Percentiles rank a stretch among this genome's conserved stretches.
phyloP scores from a whole-genome alignment of 2,329 filamentous ascomycete genomes.

The Colletotrichum spinosum region DNA sequence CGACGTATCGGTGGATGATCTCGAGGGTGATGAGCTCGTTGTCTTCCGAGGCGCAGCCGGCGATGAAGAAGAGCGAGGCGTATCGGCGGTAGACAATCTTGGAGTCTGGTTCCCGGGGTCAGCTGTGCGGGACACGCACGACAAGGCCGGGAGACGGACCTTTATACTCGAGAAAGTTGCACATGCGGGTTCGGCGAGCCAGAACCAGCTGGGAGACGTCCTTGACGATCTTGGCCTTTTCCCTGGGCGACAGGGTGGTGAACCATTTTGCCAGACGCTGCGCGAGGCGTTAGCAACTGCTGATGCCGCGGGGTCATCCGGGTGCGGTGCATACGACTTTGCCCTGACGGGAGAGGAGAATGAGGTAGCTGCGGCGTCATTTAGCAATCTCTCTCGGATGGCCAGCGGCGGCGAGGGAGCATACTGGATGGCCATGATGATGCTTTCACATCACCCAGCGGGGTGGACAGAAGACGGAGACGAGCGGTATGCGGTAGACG shows the following conservation, averaged over 20 bases:
- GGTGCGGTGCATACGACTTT: conserved; percentile 83
- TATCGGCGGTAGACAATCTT: conserved; percentile 99
- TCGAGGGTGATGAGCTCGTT: conserved; percentile 99
- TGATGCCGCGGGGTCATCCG: not conserved
- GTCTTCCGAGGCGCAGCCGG: conserved; percentile 94
- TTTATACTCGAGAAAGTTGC: conserved; percentile 99
- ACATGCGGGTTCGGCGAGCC: conserved; percentile 96
- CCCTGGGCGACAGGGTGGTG: conserved; percentile 94
- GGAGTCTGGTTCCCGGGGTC: conserved; percentile 72
- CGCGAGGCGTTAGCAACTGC: conserved; percentile 28
- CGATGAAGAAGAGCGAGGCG: conserved; percentile 99
- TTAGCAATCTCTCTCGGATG: conserved; percentile 32
- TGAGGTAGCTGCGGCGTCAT: conserved; percentile 79
- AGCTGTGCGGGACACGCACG: not conserved
- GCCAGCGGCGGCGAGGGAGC: conserved; percentile 34
- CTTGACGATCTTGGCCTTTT: conserved; percentile 99
- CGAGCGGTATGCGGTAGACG: conserved; percentile 11
- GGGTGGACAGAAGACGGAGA: conserved; percentile 30
- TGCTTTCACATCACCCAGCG: conserved; percentile 37
- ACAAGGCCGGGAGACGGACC: conserved; percentile 61
- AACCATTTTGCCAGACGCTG: conserved; percentile 99
- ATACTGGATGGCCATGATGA: conserved; percentile 59
- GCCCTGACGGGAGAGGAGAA: conserved; percentile 96
- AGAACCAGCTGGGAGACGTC: conserved; percentile 98
- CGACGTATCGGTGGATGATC: conserved; percentile 98